Conservation (phyloP, 192 early-diverging fungal species). For the Podochytrium sp. region DNA sequence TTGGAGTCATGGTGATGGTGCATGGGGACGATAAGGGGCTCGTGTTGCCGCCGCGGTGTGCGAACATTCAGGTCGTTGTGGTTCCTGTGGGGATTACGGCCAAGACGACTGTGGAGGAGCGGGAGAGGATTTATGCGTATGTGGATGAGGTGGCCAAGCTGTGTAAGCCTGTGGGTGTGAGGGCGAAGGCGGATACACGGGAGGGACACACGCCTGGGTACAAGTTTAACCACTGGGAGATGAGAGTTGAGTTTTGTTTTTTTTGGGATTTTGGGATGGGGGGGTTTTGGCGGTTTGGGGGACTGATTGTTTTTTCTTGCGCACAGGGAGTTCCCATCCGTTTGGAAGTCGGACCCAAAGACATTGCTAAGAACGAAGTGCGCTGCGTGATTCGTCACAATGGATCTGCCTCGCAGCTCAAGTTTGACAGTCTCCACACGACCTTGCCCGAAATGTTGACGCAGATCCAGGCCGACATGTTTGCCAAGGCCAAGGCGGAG, state of each 20-base stretch:
- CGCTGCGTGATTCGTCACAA: slow-evolving; percentile 85
- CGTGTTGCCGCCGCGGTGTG: slow-evolving; percentile 93
- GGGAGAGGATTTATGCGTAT: slow-evolving; percentile 64
- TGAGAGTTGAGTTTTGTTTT: slow-evolving; percentile 54
- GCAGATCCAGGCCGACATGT: slow-evolving; percentile 91
- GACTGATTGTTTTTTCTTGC: neutral
- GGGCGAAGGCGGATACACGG: slow-evolving; percentile 78
- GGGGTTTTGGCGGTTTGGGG: neutral
- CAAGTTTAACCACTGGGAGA: slow-evolving; percentile 99
- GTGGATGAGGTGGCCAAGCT: slow-evolving; percentile 71
- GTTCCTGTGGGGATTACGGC: slow-evolving; percentile 92
- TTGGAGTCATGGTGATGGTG: slow-evolving; percentile 99
- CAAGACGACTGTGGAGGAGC: slow-evolving; percentile 82
- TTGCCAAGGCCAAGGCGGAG: slow-evolving; percentile 75
- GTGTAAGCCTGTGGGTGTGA: slow-evolving; percentile 69
- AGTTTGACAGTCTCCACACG: slow-evolving; percentile 63
- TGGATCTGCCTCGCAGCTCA: slow-evolving; percentile 62
- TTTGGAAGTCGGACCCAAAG: slow-evolving; percentile 95
- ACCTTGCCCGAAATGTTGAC: slow-evolving; percentile 67
- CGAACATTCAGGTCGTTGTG: slow-evolving; percentile 86
- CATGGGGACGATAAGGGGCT: slow-evolving; percentile 99
- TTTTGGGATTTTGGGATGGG: neutral
- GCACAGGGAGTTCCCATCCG: slow-evolving; percentile 91
- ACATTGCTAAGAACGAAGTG: slow-evolving; percentile 80
- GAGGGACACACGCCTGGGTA: slow-evolving; percentile 90